Base-by-base conservation (phyloP, 495 filamentous ascomycete species). In the Penicillium flavigenum region DNA sequence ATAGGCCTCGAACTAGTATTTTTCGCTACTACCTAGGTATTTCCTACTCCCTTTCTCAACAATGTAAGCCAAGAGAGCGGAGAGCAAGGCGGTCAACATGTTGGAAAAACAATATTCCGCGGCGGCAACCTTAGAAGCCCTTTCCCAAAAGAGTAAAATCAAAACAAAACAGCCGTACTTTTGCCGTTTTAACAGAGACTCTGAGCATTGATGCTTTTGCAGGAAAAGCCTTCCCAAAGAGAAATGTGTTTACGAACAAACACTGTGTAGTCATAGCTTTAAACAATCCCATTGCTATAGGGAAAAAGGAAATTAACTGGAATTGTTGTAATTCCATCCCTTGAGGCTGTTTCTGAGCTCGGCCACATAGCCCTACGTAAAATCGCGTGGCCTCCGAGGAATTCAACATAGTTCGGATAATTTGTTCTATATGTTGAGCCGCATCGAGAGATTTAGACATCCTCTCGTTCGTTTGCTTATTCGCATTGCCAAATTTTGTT, bases 151-250 rank as follows among this genome's bases (percentile, higher is more conserved):
- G 1, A 60, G 72, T 17, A 66, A 72, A 71, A 71, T 34, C 63
- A 71, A 66, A 75, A 75, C 71, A 75, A 75, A 71, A 60, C 19
- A 46, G 34, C 4, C 34, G 41, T 46, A 19, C 43, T 31, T 51
- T 44, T 24, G 39, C 29, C 11, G 10, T 22, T 22, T 44, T 10
- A 4, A 31, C 22, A 17, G 9, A 5, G 9, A 43, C 39, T 51
- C 22, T 12, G 17, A 53, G 39, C 51, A 53, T 17, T 43, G 38
- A 52, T 52, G 36, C 26, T 7, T 52, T 29, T 27, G 49, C 22
- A 41, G 7, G 46, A 52, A 14, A 12, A 6, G 46, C 27, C 22
- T 24, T 24, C 22, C 22, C 3, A 24, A 24, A 24, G 2, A 24
- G 22, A 24, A 24, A 24, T 24, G 22, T 24, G 22, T 24, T 24